Conservation (phyloP, 164 flowering plant genomes). For the Litsea cubeba region DNA sequence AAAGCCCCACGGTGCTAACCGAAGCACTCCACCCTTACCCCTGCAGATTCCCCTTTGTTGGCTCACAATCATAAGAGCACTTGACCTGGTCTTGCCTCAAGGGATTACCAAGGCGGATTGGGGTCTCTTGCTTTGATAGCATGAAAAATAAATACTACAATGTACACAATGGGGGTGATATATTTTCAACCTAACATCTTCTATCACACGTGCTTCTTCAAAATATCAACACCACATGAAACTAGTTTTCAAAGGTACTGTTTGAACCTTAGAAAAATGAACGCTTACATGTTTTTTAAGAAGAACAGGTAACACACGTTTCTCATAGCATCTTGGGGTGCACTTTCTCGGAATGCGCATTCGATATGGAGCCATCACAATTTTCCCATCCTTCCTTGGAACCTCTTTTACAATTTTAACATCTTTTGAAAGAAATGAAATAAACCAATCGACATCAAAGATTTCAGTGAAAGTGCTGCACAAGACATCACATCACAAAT, state of each 20-base stretch:
- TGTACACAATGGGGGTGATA: too few relatives aligned
- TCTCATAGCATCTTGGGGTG: slow-evolving; percentile 61
- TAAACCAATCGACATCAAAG: slow-evolving; percentile 80
- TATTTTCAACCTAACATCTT: too few relatives aligned
- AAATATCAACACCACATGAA: background rate
- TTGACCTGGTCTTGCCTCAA: too few relatives aligned
- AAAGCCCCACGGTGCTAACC: too few relatives aligned
- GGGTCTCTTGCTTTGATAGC: too few relatives aligned
- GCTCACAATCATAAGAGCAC: too few relatives aligned
- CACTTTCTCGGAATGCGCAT: slow-evolving; percentile 95
- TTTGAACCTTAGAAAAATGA: background rate
- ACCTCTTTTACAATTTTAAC: slow-evolving; percentile 66
- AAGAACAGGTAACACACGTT: slow-evolving; percentile 70
- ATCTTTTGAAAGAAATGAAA: slow-evolving; percentile 63
- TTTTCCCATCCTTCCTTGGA: slow-evolving; percentile 52
- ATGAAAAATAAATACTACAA: too few relatives aligned
- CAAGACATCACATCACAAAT: slow-evolving; percentile 1
- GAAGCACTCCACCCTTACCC: too few relatives aligned
- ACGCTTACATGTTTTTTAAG: slow-evolving; percentile 74
- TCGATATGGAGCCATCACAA: slow-evolving; percentile 25
- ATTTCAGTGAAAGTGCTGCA: slow-evolving; percentile 81
- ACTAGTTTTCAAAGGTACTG: background rate
- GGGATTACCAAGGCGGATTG: too few relatives aligned
- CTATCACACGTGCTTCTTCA: background rate
- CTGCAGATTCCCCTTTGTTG: too few relatives aligned